Percentiles rank a stretch among this genome's conserved stretches.
phyloP scores from a whole-genome alignment of 768 basidiomycete species.

The Termitomyces sp. region DNA sequence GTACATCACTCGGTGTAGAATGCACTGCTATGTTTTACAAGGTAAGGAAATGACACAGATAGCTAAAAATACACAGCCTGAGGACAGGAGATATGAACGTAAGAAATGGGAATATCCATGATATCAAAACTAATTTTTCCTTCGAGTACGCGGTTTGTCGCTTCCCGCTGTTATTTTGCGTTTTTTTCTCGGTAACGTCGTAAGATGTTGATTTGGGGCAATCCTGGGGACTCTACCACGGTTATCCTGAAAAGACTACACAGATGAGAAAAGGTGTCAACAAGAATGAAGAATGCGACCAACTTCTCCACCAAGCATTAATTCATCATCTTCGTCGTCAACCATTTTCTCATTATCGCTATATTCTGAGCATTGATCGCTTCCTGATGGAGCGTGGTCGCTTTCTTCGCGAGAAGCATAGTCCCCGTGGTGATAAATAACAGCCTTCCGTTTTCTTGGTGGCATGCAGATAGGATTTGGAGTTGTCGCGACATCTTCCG shows the following conservation, averaged over 20 bases:
- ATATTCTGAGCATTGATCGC: constrained; percentile 15
- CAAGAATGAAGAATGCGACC: constrained; percentile 2
- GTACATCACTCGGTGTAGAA: constrained; percentile 7
- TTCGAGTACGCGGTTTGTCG: constrained; percentile 7
- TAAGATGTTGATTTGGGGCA: constrained; percentile 6
- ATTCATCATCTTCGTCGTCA: constrained; percentile 51
- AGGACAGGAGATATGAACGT: background rate
- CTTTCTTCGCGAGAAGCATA: constrained; percentile 6
- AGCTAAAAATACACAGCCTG: constrained; percentile 3
- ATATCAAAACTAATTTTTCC: constrained; percentile 3
- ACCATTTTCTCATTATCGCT: constrained; percentile 29
- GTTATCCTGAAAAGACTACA: constrained; percentile 28
- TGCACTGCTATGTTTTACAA: constrained; percentile 9
- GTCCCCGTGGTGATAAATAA: constrained; percentile 2
- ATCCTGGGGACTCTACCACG: constrained; percentile 11
- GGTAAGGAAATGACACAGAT: background rate
- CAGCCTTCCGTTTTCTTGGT: constrained; percentile 10
- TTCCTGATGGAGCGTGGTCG: background rate
- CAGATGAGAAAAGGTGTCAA: background rate
- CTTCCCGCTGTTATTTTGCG: constrained; percentile 21
- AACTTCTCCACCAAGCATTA: constrained; percentile 60
- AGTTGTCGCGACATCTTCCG: background rate
- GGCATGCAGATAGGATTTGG: background rate
- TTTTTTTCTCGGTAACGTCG: constrained; percentile 28
- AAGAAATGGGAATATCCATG: background rate